A percentile compares a stretch with the other conserved stretches of the same genome.
Evolutionary conservation across 495 filamentous ascomycete species (phyloP).

Genomic region (Neurospora sp.): DNA sequence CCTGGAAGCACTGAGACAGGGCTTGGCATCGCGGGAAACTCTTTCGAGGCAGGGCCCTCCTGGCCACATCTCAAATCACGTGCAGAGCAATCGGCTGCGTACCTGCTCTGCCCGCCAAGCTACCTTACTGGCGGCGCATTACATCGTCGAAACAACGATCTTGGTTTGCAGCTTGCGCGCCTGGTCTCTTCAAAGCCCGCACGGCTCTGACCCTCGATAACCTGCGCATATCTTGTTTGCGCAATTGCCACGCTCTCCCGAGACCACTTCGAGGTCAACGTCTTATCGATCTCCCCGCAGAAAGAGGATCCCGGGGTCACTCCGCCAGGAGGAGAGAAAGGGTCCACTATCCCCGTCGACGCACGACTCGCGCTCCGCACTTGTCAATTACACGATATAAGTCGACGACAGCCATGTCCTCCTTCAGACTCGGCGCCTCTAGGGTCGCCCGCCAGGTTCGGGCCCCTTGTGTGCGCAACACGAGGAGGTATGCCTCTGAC

Average conservation of each 20-base stretch:
- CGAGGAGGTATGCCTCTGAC: conserved; percentile 36
- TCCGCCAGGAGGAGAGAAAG: background rate
- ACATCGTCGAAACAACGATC: background rate
- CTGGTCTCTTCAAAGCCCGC: background rate
- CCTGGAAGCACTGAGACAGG: background rate
- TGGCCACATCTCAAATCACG: background rate
- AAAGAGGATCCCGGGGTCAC: background rate
- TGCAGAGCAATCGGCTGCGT: background rate
- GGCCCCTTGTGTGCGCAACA: conserved; percentile 17
- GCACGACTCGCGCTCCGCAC: conserved; percentile 3
- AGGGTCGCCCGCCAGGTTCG: conserved; percentile 27
- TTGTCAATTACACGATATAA: conserved; percentile 11
- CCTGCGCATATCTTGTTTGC: background rate
- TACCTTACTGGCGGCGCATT: background rate
- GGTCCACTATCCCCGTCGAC: conserved; percentile 1
- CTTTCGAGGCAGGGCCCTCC: background rate
- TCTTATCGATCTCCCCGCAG: background rate
- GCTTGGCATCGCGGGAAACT: background rate
- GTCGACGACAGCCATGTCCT: conserved; percentile 27
- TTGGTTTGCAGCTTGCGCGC: background rate
- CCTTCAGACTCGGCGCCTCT: conserved; percentile 32
- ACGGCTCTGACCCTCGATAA: background rate
- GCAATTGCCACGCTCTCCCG: background rate
- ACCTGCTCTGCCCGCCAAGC: background rate
- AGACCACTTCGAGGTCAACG: background rate